These are phyloP conservation scores for Globisporangium lucens DNA, from an alignment of 352 stramenopile species.

Conservation along the genomic window DNA sequence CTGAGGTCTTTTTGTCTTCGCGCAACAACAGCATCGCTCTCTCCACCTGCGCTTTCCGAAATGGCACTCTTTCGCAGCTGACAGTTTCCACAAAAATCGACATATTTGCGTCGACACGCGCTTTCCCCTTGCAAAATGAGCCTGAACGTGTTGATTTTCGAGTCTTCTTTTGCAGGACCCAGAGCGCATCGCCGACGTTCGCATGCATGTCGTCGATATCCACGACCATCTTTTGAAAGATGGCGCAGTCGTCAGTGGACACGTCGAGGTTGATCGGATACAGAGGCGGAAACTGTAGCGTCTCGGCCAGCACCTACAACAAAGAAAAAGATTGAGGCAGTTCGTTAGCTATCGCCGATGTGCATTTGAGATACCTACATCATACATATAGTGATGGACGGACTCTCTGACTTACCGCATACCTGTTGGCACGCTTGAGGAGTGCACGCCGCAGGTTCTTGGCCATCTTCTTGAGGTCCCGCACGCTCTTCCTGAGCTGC, in stretches of 20 bases:
- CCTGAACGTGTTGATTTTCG: neutral
- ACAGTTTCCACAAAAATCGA: neutral
- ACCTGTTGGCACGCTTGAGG: neutral
- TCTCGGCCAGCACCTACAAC: no score
- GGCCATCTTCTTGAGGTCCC: neutral
- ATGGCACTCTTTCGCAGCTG: conserved; percentile 2
- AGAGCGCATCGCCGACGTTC: neutral
- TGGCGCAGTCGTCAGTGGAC: no score
- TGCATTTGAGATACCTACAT: no score
- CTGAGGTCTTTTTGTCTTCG: neutral
- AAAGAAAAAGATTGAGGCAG: no score
- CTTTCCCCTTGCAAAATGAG: neutral
- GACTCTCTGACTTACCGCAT: neutral
- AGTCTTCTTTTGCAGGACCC: neutral
- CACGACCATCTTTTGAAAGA: no score
- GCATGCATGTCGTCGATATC: no score
- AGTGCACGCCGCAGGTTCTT: neutral
- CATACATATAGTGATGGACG: no score
- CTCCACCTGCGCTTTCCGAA: conserved; percentile 1
- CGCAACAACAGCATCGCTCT: neutral
- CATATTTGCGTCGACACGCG: neutral
- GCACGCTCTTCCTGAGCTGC: neutral
- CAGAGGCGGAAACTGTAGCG: no score
- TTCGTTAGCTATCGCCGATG: no score
- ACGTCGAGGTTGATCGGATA: no score